Percentiles rank a stretch among this genome's conserved stretches.
These are phyloP conservation scores for Penicillium ochrochloron DNA, from an alignment of 495 filamentous ascomycete species.

Conservation along the genomic window DNA sequence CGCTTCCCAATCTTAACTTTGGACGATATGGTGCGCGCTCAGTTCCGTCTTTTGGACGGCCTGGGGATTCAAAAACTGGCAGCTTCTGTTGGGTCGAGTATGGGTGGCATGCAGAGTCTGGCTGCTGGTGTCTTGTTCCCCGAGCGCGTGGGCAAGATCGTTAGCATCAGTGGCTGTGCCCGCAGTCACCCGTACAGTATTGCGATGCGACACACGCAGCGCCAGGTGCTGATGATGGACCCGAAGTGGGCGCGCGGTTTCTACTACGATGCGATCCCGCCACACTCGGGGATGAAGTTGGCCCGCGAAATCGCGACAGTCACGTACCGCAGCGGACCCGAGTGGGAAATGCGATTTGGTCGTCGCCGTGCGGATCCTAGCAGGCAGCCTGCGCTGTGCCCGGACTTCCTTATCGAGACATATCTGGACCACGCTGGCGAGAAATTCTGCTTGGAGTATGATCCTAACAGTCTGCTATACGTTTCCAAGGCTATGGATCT, in stretches of 20 bases:
- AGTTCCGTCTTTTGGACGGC: conserved; percentile 85
- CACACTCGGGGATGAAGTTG: conserved; percentile 96
- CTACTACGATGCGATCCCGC: conserved; percentile 89
- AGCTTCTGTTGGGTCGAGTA: conserved; percentile 93
- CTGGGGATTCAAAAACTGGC: conserved; percentile 81
- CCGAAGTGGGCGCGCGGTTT: conserved; percentile 96
- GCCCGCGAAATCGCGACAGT: conserved; percentile 97
- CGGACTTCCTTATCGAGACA: conserved; percentile 97
- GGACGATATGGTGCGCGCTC: conserved; percentile 95
- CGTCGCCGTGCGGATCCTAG: conserved; percentile 83
- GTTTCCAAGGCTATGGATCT: conserved; percentile 99
- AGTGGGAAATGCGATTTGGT: conserved; percentile 97
- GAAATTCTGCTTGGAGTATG: conserved; percentile 98
- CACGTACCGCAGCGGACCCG: conserved; percentile 93
- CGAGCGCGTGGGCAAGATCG: conserved; percentile 76
- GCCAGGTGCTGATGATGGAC: conserved; percentile 98
- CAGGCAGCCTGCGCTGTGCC: conserved; percentile 87
- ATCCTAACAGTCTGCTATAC: conserved; percentile 94
- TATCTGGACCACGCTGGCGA: conserved; percentile 98
- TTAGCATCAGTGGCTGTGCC: conserved; percentile 91
- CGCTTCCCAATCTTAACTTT: conserved; percentile 96
- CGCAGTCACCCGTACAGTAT: conserved; percentile 97
- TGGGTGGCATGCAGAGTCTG: conserved; percentile 98
- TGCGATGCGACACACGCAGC: conserved; percentile 98
- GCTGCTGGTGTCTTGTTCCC: conserved; percentile 89